Percentiles rank a stretch among this genome's conserved stretches.
Evolutionary conservation across 306 rosid genomes (phyloP).

Genomic region (Abrus precatorius): DNA sequence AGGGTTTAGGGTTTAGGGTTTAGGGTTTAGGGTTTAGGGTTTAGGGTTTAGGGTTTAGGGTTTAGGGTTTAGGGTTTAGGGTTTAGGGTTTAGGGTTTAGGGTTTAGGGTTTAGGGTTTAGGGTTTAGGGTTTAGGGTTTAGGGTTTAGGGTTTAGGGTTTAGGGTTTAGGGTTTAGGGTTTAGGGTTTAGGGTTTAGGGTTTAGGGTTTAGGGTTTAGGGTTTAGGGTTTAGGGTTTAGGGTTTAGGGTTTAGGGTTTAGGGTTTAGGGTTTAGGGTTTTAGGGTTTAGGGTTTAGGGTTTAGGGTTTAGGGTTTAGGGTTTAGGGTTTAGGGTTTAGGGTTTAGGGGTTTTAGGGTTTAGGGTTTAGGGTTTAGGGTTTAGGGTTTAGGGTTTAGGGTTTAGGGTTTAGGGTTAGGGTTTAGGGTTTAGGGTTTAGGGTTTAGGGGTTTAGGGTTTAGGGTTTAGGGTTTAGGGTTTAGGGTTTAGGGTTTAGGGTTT

Average conservation of each 20-base stretch:
- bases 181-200: neutral
- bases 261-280: neutral
- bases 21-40: neutral
- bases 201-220: neutral
- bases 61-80: conserved; percentile 35
- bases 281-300: neutral
- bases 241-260: neutral
- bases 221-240: neutral
- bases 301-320: neutral
- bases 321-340: neutral
- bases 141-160: conserved; percentile 49
- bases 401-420: neutral
- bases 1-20: conserved; percentile 26
- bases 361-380: too few species aligned
- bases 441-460: conserved; percentile 1
- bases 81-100: conserved; percentile 45
- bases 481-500: conserved; percentile 21
- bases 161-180: conserved; percentile 4
- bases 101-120: conserved; percentile 51
- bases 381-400: neutral
- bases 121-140: conserved; percentile 46
- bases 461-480: conserved; percentile 33
- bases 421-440: neutral
- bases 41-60: neutral
- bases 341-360: too few species aligned